Conservation (phyloP, 306 rosid species). For the Vigna trinervia region DNA sequence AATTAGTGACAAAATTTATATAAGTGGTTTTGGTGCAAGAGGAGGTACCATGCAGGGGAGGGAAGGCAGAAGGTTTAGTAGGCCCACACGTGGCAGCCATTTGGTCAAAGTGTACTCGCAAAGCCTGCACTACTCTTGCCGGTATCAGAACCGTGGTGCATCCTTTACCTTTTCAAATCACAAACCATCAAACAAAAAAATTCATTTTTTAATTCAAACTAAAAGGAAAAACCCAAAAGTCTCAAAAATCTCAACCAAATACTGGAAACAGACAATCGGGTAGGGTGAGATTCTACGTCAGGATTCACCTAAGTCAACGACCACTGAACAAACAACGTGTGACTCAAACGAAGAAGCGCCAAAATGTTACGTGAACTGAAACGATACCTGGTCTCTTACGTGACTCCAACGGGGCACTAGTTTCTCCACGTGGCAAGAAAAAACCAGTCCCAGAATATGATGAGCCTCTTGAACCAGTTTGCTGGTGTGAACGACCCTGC, state of each 20-base stretch:
- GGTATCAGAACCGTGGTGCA: constrained; percentile 82
- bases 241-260: constrained; percentile 28
- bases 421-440: constrained; percentile 64
- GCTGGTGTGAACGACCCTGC: constrained; percentile 26
- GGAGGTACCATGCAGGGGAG: constrained; percentile 56
- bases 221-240: constrained; percentile 11
- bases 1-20: too few relatives aligned
- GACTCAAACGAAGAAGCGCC: not conserved
- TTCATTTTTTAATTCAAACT: not conserved
- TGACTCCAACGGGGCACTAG: constrained; percentile 30
- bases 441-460: constrained; percentile 82
- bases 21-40: too few relatives aligned
- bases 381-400: constrained; percentile 45
- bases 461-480: constrained; percentile 44
- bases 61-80: constrained; percentile 43
- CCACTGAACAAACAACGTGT: constrained; percentile 24
- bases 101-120: constrained; percentile 79
- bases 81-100: constrained; percentile 56
- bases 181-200: not conserved
- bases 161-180: constrained; percentile 47
- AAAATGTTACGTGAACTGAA: constrained; percentile 19
- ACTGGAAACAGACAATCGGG: not conserved
- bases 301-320: constrained; percentile 45
- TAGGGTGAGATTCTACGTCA: constrained; percentile 42
- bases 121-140: constrained; percentile 82